phyloP scores from a whole-genome alignment of 1,284 basidiomycete genomes.

The Lentinula novae-zelandiae region DNA sequence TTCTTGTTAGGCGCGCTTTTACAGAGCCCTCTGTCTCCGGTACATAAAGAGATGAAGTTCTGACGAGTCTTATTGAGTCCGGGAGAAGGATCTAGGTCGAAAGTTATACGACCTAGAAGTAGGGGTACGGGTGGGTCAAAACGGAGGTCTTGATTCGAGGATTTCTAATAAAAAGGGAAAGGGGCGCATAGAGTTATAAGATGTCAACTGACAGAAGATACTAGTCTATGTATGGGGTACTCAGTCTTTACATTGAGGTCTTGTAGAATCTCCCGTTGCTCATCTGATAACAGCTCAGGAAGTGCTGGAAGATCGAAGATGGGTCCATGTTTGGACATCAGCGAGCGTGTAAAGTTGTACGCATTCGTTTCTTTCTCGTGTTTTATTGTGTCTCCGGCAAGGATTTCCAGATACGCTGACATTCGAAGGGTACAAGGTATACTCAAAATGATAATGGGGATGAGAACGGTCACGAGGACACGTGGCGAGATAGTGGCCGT shows the following conservation, averaged over 20 bases:
- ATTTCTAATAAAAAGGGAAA: constrained; percentile 22
- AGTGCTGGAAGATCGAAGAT: constrained; percentile 36
- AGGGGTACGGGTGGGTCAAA: constrained; percentile 34
- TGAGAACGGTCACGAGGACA: not conserved
- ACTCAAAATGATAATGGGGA: too few species aligned
- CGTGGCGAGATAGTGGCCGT: not conserved
- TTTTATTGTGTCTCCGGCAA: constrained; percentile 34
- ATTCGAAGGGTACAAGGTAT: not conserved
- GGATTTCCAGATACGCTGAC: constrained; percentile 34
- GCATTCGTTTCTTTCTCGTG: constrained; percentile 23
- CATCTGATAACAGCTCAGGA: constrained; percentile 35
- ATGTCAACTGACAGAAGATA: not conserved
- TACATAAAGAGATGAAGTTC: constrained; percentile 47
- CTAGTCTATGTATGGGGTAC: not conserved
- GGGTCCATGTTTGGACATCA: constrained; percentile 33
- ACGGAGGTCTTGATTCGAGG: constrained; percentile 22
- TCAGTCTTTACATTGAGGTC: constrained; percentile 32
- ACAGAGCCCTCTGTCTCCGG: constrained; percentile 41
- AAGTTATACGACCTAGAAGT: constrained; percentile 33
- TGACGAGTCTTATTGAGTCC: constrained; percentile 40
- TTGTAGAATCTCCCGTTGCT: constrained; percentile 37
- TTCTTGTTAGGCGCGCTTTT: constrained; percentile 46
- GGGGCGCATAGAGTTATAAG: not conserved
- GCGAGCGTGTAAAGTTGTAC: constrained; percentile 27
- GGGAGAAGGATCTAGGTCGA: constrained; percentile 33